phyloP scores from a whole-genome alignment of 202 grass and related monocot genomes.

The Setaria viridis region DNA sequence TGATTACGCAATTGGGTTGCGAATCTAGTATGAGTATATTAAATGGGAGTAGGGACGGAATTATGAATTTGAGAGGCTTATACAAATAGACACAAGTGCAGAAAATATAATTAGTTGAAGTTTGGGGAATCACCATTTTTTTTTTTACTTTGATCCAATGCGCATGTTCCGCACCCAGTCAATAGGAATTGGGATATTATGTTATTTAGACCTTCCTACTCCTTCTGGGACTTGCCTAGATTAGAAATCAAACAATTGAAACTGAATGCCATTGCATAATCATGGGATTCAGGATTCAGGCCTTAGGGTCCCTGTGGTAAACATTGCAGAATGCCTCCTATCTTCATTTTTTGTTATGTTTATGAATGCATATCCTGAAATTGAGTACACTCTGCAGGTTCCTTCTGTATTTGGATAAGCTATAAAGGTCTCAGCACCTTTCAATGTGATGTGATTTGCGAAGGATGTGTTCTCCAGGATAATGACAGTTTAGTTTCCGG shows the following conservation, averaged over 20 bases:
- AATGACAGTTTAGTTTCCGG: constrained; percentile 26
- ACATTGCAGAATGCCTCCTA: neutral
- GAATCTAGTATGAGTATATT: neutral
- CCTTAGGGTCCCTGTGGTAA: neutral
- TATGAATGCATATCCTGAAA: neutral
- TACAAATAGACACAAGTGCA: neutral
- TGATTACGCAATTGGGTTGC: neutral
- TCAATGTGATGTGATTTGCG: constrained; percentile 33
- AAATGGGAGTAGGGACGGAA: neutral
- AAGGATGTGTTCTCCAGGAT: constrained; percentile 42
- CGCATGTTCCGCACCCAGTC: neutral
- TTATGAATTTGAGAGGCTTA: neutral
- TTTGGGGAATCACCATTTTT: neutral
- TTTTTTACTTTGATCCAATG: neutral
- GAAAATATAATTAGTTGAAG: neutral
- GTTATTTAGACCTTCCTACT: neutral
- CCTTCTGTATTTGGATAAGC: neutral
- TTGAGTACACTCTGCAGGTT: constrained; percentile 28
- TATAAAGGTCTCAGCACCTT: neutral
- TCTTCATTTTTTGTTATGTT: neutral
- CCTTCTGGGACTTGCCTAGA: too few relatives aligned
- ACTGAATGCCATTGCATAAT: constrained; percentile 8
- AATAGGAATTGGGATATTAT: neutral
- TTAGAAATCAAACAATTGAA: neutral
- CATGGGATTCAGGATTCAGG: neutral